Evolutionary conservation across 148 eudicot genomes (phyloP).

Genomic region (Chenopodium berlandieri): DNA sequence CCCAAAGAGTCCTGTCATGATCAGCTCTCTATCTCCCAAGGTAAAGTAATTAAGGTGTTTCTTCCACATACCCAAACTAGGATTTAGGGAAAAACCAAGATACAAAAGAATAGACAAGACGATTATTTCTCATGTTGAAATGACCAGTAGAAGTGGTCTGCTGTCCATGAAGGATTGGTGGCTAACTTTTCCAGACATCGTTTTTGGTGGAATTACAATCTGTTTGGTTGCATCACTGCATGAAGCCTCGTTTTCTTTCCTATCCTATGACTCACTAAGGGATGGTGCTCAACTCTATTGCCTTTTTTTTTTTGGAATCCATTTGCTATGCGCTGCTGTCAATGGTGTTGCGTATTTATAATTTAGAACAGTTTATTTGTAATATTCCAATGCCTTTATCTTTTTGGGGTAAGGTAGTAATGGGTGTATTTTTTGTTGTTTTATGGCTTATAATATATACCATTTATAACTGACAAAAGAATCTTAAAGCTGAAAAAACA

Average conservation of each 20-base stretch:
- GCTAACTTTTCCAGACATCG: not conserved
- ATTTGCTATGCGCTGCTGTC: not conserved
- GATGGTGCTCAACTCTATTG: not conserved
- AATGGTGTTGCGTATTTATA: not conserved
- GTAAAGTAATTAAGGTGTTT: not conserved
- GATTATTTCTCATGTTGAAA: not conserved
- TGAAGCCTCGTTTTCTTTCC: not conserved
- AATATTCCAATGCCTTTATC: not conserved
- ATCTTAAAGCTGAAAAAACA: not conserved
- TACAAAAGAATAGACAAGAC: not conserved
- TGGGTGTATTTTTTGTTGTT: no score
- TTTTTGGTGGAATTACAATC: no score
- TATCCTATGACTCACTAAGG: not conserved
- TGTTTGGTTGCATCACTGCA: not conserved
- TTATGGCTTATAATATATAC: not conserved
- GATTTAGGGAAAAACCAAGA: not conserved
- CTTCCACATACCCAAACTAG: not conserved
- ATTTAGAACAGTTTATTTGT: not conserved
- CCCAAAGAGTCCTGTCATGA: not conserved
- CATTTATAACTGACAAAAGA: not conserved
- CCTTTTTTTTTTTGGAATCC: not conserved
- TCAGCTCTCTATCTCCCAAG: not conserved
- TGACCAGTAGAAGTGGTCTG: not conserved
- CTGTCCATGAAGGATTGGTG: not conserved
- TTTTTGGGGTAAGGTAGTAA: not conserved